Evolutionary conservation across 352 stramenopile species (phyloP).

Genomic region (Lagenidium giganteum): DNA sequence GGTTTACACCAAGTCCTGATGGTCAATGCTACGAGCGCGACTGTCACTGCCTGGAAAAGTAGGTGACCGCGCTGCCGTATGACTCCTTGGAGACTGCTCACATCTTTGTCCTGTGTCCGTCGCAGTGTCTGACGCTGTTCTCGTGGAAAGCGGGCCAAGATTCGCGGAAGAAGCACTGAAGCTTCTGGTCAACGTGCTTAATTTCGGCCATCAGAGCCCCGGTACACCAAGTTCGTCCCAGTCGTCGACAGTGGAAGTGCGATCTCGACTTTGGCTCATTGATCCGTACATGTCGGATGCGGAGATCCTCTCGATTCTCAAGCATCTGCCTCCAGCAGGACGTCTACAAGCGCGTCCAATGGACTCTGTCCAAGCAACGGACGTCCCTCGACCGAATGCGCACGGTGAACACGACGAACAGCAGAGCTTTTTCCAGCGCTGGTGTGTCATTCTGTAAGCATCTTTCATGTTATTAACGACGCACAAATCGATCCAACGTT

Average conservation of each 20-base stretch:
- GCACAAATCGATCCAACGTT: constrained; percentile 30
- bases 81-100: neutral
- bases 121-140: constrained; percentile 66
- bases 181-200: constrained; percentile 47
- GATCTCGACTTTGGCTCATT: constrained; percentile 50
- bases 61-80: constrained; percentile 9
- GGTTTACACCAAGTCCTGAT: constrained; percentile 46
- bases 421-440: constrained; percentile 55
- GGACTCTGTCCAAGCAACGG: constrained; percentile 33
- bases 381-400: constrained; percentile 45
- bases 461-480: neutral
- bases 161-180: constrained; percentile 46
- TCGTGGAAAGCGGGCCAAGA: constrained; percentile 58
- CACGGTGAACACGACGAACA: constrained; percentile 53
- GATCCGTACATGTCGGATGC: constrained; percentile 74
- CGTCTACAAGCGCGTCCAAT: constrained; percentile 46
- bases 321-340: constrained; percentile 27
- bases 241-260: constrained; percentile 10
- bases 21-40: constrained; percentile 60
- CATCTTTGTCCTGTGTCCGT: neutral
- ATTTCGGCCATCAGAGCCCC: constrained; percentile 42
- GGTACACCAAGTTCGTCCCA: constrained; percentile 2
- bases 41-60: constrained; percentile 66
- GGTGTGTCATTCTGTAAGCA: constrained; percentile 60
- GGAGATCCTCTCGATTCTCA: constrained; percentile 49